Conservation (phyloP, 2,329 filamentous ascomycete species). For the Aspergillus persii region DNA sequence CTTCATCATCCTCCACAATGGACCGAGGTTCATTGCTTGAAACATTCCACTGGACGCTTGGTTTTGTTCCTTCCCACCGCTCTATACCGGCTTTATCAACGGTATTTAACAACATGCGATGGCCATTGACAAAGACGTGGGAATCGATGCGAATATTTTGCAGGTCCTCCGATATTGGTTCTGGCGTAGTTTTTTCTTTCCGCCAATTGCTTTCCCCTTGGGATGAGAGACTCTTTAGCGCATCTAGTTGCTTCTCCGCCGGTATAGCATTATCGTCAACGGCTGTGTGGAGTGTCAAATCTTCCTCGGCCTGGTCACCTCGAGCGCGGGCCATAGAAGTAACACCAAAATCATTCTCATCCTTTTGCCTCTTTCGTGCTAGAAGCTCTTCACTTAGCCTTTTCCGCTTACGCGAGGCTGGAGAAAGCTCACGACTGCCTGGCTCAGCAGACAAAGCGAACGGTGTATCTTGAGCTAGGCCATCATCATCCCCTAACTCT, state of each 20-base stretch:
- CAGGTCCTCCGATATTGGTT: conserved; percentile 60
- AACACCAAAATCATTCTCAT: conserved; percentile 73
- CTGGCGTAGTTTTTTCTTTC: background rate
- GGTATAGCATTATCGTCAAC: background rate
- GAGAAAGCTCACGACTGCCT: conserved; percentile 51
- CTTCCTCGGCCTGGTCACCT: conserved; percentile 40
- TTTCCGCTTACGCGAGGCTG: conserved; percentile 68
- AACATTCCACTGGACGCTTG: conserved; percentile 60
- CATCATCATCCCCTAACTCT: conserved; percentile 17
- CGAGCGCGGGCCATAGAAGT: conserved; percentile 54
- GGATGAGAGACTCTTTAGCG: background rate
- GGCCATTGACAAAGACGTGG: conserved; percentile 13
- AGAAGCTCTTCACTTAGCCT: conserved; percentile 66
- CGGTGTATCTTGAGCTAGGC: conserved; percentile 1
- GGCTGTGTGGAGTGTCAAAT: background rate
- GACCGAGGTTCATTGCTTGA: conserved; percentile 59
- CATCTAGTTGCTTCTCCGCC: background rate
- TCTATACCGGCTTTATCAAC: conserved; percentile 25
- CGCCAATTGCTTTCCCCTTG: background rate
- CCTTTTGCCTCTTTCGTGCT: conserved; percentile 76
- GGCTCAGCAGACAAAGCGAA: conserved; percentile 24
- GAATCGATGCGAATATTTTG: conserved; percentile 18
- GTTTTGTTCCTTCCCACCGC: conserved; percentile 37
- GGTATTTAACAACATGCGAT: conserved; percentile 4
- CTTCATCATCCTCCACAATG: conserved; percentile 65